Evolutionary conservation across 2,329 filamentous ascomycete species (phyloP).

Genomic region (Aspergillus udagawae): DNA sequence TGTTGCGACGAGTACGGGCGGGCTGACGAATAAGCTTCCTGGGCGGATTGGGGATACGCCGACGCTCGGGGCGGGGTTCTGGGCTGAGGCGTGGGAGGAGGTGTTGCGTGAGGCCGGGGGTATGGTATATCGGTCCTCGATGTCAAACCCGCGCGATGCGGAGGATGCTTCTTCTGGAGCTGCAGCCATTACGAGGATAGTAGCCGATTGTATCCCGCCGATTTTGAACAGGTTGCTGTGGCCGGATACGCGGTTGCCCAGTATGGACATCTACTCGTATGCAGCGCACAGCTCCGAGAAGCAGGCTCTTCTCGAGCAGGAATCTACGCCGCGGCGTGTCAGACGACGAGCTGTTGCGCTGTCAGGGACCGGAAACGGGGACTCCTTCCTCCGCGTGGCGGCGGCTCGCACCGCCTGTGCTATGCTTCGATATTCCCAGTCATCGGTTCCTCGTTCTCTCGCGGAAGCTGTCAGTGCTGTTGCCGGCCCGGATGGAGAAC

Average conservation of each 20-base stretch:
- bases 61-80: constrained; percentile 78
- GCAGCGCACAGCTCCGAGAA: constrained; percentile 11
- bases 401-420: constrained; percentile 70
- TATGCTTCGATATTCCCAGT: constrained; percentile 60
- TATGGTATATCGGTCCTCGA: not conserved
- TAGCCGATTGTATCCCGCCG: not conserved
- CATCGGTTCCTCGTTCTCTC: constrained; percentile 40
- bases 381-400: constrained; percentile 72
- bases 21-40: constrained; percentile 82
- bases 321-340: not conserved
- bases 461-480: constrained; percentile 60
- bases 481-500: constrained; percentile 66
- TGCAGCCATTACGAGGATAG: not conserved
- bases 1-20: constrained; percentile 64
- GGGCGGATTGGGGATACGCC: constrained; percentile 85
- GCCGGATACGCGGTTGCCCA: not conserved
- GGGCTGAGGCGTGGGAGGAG: constrained; percentile 75
- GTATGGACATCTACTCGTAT: no score
- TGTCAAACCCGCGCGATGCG: not conserved
- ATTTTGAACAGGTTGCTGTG: not conserved
- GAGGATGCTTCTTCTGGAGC: not conserved
- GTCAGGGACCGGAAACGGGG: constrained; percentile 82
- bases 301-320: not conserved
- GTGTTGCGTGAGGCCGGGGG: not conserved
- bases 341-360: constrained; percentile 50